Conservation (phyloP, 225 moss, liverwort and hornwort genomes). For the Marchantia paleacea region DNA sequence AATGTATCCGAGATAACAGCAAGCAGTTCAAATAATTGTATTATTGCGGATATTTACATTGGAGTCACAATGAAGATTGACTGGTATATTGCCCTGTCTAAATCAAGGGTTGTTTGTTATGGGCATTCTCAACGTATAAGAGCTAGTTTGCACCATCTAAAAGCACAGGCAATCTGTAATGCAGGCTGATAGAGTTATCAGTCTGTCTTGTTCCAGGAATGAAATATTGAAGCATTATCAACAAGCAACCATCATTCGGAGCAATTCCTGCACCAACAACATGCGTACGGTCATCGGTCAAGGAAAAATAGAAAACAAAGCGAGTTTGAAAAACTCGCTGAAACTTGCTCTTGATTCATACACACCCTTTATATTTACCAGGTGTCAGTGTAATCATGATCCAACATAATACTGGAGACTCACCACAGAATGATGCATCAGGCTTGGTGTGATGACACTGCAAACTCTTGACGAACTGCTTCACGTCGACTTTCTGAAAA, state of each 20-base stretch:
- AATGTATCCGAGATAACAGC: no score
- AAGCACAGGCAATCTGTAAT: constrained; percentile 81
- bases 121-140: background rate
- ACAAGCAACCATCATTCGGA: constrained; percentile 72
- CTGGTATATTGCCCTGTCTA: no score
- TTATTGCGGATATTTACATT: no score
- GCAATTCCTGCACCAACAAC: constrained; percentile 63
- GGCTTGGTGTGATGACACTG: constrained; percentile 92
- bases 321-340: background rate
- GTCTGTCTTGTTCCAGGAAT: constrained; percentile 88
- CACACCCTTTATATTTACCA: background rate
- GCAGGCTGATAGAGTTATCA: constrained; percentile 87
- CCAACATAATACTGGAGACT: constrained; percentile 10
- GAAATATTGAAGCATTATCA: constrained; percentile 98
- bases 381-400: no score
- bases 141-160: constrained; percentile 30
- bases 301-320: background rate
- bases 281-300: no score
- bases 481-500: constrained; percentile 75
- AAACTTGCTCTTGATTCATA: background rate
- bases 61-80: no score
- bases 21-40: no score
- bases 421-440: constrained; percentile 91
- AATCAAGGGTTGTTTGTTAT: no score
- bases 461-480: constrained; percentile 87